Conservation (phyloP, 176 grass and related monocot genomes). For the Eleusine coracana region DNA sequence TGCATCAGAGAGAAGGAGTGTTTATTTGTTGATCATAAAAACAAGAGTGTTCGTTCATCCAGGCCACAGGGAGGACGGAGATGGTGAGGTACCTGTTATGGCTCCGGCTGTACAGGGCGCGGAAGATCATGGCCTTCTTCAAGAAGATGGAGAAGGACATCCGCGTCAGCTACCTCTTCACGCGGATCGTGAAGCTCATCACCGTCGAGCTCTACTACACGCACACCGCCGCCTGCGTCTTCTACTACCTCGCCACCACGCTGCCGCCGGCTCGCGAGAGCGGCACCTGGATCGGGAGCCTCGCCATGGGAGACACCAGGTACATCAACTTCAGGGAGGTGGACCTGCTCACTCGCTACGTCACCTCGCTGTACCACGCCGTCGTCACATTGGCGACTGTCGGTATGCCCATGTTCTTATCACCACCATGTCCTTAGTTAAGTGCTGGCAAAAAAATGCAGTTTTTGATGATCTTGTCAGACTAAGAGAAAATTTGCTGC, state of each 20-base stretch:
- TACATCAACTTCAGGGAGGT: constrained; percentile 79
- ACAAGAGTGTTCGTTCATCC: not conserved
- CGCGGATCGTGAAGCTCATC: constrained; percentile 80
- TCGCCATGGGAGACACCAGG: constrained; percentile 51
- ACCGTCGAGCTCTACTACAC: constrained; percentile 90
- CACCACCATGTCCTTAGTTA: not conserved
- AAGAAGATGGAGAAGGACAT: constrained; percentile 93
- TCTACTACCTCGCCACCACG: constrained; percentile 93
- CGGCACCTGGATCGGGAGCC: constrained; percentile 88
- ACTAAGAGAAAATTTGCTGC: not conserved
- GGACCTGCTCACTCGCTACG: constrained; percentile 74
- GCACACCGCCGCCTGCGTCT: constrained; percentile 85
- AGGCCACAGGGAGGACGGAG: constrained; percentile 66
- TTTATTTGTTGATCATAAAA: not conserved
- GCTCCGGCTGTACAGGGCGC: constrained; percentile 69
- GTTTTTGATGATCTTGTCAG: not conserved
- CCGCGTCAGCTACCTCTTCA: constrained; percentile 88
- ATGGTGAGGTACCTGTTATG: constrained; percentile 68
- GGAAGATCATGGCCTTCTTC: constrained; percentile 78
- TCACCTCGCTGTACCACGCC: constrained; percentile 84
- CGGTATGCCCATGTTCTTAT: constrained; percentile 38
- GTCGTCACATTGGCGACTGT: constrained; percentile 89
- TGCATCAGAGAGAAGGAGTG: not conserved
- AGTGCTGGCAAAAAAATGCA: not conserved
- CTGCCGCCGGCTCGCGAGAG: constrained; percentile 62